phyloP scores from a whole-genome alignment of 2,329 filamentous ascomycete genomes.

The Epichloe festucae region DNA sequence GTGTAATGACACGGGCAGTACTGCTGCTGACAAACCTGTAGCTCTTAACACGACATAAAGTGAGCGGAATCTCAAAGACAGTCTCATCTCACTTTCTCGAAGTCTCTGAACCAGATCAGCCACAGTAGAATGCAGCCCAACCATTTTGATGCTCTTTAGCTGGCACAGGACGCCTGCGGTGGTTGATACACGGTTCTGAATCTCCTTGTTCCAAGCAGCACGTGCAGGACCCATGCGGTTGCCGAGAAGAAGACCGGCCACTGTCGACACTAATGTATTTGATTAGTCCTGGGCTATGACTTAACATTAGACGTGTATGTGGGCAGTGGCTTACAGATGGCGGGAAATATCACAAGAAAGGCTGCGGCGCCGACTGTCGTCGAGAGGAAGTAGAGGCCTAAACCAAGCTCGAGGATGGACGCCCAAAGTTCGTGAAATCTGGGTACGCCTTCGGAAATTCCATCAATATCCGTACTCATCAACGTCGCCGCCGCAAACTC shows the following conservation, averaged over 20 bases:
- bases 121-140: slow-evolving; percentile 14
- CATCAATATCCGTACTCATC: slow-evolving; percentile 33
- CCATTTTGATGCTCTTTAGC: slow-evolving; percentile 25
- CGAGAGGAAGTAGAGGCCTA: slow-evolving; percentile 7
- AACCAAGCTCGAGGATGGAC: slow-evolving; percentile 12
- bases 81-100: slow-evolving; percentile 8
- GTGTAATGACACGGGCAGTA: not conserved
- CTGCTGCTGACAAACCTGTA: slow-evolving; percentile 1
- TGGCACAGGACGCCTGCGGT: slow-evolving; percentile 10
- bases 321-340: slow-evolving; percentile 31
- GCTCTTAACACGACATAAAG: slow-evolving; percentile 4
- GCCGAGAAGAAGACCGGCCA: slow-evolving; percentile 27
- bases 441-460: slow-evolving; percentile 13
- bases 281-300: not conserved
- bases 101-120: slow-evolving; percentile 6
- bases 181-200: slow-evolving; percentile 14
- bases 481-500: slow-evolving; percentile 26
- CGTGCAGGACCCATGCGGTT: slow-evolving; percentile 27
- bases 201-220: slow-evolving; percentile 17
- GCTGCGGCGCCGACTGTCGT: slow-evolving; percentile 2
- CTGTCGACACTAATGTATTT: slow-evolving; percentile 24
- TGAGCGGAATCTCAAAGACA: slow-evolving; percentile 3
- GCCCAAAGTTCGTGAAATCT: slow-evolving; percentile 22
- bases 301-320: too few relatives aligned
- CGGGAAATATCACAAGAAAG: slow-evolving; percentile 46